A percentile compares a stretch with the other conserved stretches of the same genome.
These are phyloP conservation scores for Dictyostelium brefeldianum DNA, from an alignment of 78 protist species.

Conservation along the genomic window DNA sequence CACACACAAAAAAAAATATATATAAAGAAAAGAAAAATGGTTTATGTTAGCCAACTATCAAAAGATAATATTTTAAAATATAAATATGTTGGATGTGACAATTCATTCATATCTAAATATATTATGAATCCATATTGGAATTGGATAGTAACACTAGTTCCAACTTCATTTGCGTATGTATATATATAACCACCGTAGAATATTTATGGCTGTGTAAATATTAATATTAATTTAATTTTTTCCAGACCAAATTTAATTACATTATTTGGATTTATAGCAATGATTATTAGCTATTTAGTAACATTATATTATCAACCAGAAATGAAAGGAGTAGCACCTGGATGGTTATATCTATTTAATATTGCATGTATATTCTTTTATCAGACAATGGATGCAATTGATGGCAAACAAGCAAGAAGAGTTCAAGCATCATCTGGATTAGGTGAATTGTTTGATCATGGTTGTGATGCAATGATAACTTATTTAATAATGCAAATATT, in stretches of 20 bases:
- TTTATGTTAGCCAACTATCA: slow-evolving; percentile 47
- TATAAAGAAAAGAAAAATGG: neutral
- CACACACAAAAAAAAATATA: too few relatives aligned
- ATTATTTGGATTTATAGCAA: slow-evolving; percentile 53
- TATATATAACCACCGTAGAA: too few relatives aligned
- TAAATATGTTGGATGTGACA: slow-evolving; percentile 65
- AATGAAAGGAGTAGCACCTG: slow-evolving; percentile 50
- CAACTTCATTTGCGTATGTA: slow-evolving; percentile 79
- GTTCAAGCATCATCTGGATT: slow-evolving; percentile 69
- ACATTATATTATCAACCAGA: slow-evolving; percentile 54
- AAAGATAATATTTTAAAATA: slow-evolving; percentile 63
- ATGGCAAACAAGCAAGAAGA: slow-evolving; percentile 86
- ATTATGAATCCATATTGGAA: slow-evolving; percentile 78
- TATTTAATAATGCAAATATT: slow-evolving; percentile 50
- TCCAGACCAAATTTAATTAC: slow-evolving; percentile 64
- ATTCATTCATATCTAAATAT: slow-evolving; percentile 48
- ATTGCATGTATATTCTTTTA: slow-evolving; percentile 60
- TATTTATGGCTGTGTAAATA: too few relatives aligned
- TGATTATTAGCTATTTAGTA: slow-evolving; percentile 57
- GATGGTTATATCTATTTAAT: slow-evolving; percentile 62
- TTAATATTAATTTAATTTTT: neutral
- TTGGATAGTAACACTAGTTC: slow-evolving; percentile 42
- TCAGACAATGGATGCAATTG: slow-evolving; percentile 83
- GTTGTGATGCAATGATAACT: slow-evolving; percentile 82
- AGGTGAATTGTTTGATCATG: slow-evolving; percentile 87